These are phyloP conservation scores for Fomitopsis betulina DNA, from an alignment of 1,284 basidiomycete species.

Conservation along the genomic window DNA sequence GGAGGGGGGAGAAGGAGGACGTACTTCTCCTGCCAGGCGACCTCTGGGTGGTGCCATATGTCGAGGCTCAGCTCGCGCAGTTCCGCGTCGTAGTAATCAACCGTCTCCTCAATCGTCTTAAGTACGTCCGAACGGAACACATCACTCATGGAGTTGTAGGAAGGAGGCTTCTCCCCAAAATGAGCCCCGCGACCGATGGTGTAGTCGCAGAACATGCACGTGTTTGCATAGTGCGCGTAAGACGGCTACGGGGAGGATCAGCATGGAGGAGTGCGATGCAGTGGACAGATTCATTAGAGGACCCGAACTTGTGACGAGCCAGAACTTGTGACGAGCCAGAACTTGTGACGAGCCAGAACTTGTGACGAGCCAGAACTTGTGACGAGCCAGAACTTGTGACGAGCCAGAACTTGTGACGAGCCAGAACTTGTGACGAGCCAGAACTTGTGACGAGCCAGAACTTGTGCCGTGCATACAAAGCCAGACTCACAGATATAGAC, in stretches of 20 bases:
- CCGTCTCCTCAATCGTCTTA: conserved; percentile 49
- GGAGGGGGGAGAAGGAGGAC: conserved; percentile 11
- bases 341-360: not conserved
- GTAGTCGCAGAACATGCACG: conserved; percentile 1
- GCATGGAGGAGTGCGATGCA: not conserved
- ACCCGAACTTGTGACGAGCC: not conserved
- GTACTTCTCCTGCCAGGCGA: conserved; percentile 26
- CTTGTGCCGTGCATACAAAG: not conserved
- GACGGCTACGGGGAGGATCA: not conserved
- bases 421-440: not conserved
- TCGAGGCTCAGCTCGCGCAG: conserved; percentile 60
- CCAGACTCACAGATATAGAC: not conserved
- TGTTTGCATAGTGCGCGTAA: conserved; percentile 1
- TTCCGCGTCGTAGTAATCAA: conserved; percentile 50
- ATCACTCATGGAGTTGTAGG: conserved; percentile 9
- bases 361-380: not conserved
- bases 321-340: not conserved
- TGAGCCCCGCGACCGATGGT: not conserved
- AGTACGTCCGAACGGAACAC: conserved; percentile 33
- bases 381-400: not conserved
- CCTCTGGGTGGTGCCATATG: conserved; percentile 45
- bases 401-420: not conserved
- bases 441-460: not conserved
- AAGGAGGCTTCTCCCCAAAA: conserved; percentile 14
- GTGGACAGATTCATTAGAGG: not conserved